Evolutionary conservation across 495 filamentous ascomycete genomes (phyloP), one percentile per base, ranked within the genome.

Genomic region (Amphirosellinia nigrospora): DNA sequence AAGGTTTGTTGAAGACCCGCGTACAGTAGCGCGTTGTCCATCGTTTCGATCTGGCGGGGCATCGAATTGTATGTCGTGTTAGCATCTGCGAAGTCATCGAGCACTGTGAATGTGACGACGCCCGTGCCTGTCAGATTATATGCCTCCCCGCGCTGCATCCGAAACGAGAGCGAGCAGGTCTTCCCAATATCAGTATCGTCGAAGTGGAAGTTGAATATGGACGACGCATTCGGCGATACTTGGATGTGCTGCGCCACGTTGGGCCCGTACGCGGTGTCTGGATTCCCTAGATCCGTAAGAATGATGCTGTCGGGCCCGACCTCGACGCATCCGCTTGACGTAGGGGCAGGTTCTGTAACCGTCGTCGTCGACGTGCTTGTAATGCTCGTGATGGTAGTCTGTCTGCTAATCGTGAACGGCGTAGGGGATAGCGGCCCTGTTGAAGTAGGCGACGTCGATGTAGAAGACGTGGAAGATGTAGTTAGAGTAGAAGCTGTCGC

Each of bases 151-250:
- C 32, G 32, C 0, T 8, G 13, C 87, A 28, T 88, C 83, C 48
- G 67, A 83, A 94, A 93, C 48, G 89, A 77, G 19, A 93, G 82
- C 48, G 82, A 82, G 78, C 91, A 94, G 0, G 82, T 90, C 78
- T 88, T 88, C 61, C 85, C 87, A 23, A 82, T 73, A 74, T 89
- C 82, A 9, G 77, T 74, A 1, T 78, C 50, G 0, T 86, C 86
- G 56, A 93, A 86, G 72, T 91, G 89, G 78, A 93, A 93, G 77
- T 92, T 91, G 83, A 92, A 93, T 59, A 91, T 81, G 30, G 85
- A 84, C 28, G 89, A 90, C 60, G 87, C 78, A 60, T 83, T 86
- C 3, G 84, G 78, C 16, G 84, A 85, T 16, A 92, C 77, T n/a
- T 83, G 81, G 32, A 89, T 89, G 58, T 86, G 88, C 36, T 89